Conservation (phyloP, 2,329 filamentous ascomycete species). For the Hysterium pulicare region DNA sequence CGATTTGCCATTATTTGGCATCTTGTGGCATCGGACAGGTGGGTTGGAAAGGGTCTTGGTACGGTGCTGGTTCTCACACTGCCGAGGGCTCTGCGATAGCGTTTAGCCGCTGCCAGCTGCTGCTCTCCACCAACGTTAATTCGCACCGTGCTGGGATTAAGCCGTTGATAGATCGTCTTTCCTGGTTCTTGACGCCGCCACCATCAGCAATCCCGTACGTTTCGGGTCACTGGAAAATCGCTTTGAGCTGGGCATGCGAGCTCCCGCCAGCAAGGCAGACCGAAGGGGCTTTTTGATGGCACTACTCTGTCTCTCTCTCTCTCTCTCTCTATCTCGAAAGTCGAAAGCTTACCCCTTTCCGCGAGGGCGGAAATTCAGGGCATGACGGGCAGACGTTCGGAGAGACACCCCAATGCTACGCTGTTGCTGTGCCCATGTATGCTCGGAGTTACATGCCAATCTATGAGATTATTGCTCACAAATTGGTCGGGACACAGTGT, state of each 20-base stretch:
- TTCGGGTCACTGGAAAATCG: neutral
- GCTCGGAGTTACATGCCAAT: conserved; percentile 25
- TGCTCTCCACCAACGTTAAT: conserved; percentile 6
- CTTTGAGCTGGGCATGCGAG: neutral
- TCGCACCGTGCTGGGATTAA: conserved; percentile 9
- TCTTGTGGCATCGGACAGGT: neutral
- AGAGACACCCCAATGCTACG: conserved; percentile 8
- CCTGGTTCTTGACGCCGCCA: conserved; percentile 6
- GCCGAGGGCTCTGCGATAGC: neutral
- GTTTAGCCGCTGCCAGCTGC: neutral
- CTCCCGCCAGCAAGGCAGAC: conserved; percentile 1
- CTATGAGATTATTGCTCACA: conserved; percentile 28
- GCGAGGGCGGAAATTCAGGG: no score
- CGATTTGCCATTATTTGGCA: neutral
- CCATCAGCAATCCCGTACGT: neutral
- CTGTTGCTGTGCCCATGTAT: conserved; percentile 2
- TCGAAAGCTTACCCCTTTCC: neutral
- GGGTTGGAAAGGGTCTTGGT: neutral
- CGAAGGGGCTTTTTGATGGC: neutral
- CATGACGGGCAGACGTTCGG: neutral
- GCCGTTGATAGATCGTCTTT: conserved; percentile 5
- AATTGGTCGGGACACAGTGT: conserved; percentile 31
- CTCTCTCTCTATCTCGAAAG: neutral
- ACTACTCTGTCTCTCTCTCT: no score
- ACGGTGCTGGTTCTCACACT: neutral